phyloP scores from a whole-genome alignment of 2,329 filamentous ascomycete genomes.

The Leptosphaerulina australis region DNA sequence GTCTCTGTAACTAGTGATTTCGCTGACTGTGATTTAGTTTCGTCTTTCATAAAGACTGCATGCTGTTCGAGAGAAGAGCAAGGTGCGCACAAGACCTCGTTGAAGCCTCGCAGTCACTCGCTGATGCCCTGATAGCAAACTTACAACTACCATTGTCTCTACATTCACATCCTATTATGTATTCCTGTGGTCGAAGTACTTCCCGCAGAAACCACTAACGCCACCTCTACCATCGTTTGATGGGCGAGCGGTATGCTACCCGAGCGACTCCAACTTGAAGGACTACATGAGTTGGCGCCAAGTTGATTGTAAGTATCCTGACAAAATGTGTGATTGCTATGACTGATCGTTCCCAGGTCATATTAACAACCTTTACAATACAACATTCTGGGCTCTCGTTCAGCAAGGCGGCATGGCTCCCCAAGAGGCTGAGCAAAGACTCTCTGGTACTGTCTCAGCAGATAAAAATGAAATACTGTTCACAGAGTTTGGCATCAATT shows the following conservation, averaged over 20 bases:
- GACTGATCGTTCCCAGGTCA: conserved; percentile 64
- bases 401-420: conserved; percentile 75
- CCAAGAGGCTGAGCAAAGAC: conserved; percentile 78
- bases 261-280: conserved; percentile 77
- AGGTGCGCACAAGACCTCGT: conserved; percentile 58
- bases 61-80: conserved; percentile 82
- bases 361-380: conserved; percentile 99
- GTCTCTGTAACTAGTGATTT: no score
- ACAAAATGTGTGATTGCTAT: not conserved
- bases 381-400: conserved; percentile 90
- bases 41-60: conserved; percentile 81
- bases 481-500: conserved; percentile 87
- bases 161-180: conserved; percentile 94
- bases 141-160: conserved; percentile 88
- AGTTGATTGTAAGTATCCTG: conserved; percentile 75
- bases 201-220: conserved; percentile 72
- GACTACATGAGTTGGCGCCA: conserved; percentile 98
- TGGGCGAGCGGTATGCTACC: conserved; percentile 88
- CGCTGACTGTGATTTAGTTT: conserved; percentile 65
- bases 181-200: conserved; percentile 76
- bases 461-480: conserved; percentile 98
- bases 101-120: not conserved
- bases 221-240: conserved; percentile 88
- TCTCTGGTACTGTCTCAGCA: conserved; percentile 79
- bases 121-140: conserved; percentile 66